Base-by-base conservation (phyloP, 2,329 filamentous ascomycete species). In the Trichoderma citrinoviride region DNA sequence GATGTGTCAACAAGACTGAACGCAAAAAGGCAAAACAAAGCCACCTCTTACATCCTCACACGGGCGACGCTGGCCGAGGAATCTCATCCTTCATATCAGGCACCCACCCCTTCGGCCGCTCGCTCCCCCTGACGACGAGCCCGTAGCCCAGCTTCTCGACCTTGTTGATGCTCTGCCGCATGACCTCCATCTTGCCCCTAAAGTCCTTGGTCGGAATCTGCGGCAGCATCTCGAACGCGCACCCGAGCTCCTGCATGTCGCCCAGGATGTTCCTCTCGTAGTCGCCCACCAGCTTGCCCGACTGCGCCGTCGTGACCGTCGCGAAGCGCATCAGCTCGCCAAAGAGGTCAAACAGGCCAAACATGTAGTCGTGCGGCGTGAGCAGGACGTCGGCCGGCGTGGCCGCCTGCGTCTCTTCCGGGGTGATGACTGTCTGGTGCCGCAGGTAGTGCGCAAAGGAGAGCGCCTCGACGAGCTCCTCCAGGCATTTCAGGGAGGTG, bases 271-370 rank as follows among this genome's bases (percentile, higher is more conserved):
- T 87, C 44, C 86, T 77, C 15, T 70, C 70, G 61, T 72, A 71
- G 23, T 68, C 58, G 49, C 79, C 78, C 4, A 80, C 82, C 67
- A 82, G 76, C 70, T 76, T 79, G 15, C 90, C 90, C 7, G 82
- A 88, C 5, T 93, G 90, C 1, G 93, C 93, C 75, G 96, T 90
- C 27, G 88, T 87, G 6, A 93, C 93, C 57, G 97, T 95, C 0
- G 92, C 93, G 77, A 97, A 98, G 33, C 93, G 86, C 95, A 99
- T 99, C 81, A 98, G 83, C 80, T 99, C 95, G 44, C 95, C 95
- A 1, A 93, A 93, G 70, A 98, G 85, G 76, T 99, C 95, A 73
- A 97, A 97, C 2, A 99, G 79, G 8, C 94, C 95, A 68, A 95
- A 89, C 65, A 97, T 79, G 74, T 97, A 98, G 77, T 99, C 95